phyloP scores from a whole-genome alignment of 129 eudicot genomes.

The Helichrysum umbraculigerum region DNA sequence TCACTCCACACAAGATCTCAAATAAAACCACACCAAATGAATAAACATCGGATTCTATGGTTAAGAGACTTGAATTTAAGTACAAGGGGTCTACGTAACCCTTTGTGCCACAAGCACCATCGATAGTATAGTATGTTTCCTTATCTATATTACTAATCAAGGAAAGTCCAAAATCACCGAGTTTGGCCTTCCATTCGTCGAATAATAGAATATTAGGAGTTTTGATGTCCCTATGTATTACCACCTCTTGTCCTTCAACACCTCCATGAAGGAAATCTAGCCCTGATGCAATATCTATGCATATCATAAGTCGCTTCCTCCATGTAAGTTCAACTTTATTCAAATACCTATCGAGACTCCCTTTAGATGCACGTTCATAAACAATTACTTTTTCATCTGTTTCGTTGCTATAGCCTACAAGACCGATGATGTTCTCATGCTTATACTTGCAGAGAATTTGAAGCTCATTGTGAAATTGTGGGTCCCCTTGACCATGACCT shows the following conservation, averaged over 20 bases:
- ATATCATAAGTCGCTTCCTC: not conserved
- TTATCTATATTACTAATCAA: not conserved
- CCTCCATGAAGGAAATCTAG: conserved; percentile 6
- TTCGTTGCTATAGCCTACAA: too few relatives aligned
- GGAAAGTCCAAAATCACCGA: not conserved
- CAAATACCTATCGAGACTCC: too few relatives aligned
- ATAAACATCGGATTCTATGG: not conserved
- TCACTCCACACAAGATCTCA: too few relatives aligned
- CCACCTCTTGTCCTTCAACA: not conserved
- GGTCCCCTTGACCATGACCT: not conserved
- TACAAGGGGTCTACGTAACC: not conserved
- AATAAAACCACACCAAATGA: not conserved
- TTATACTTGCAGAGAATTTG: not conserved
- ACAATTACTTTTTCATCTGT: too few relatives aligned
- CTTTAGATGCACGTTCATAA: too few relatives aligned
- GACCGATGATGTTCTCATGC: not conserved
- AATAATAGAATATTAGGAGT: not conserved
- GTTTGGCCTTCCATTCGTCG: not conserved
- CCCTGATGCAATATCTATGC: not conserved
- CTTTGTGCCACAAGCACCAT: not conserved
- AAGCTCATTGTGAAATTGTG: not conserved
- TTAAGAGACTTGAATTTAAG: not conserved
- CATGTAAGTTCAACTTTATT: too few relatives aligned
- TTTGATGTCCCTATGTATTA: conserved; percentile 13
- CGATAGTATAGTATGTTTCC: not conserved